A percentile compares a stretch with the other conserved stretches of the same genome.
Evolutionary conservation across 306 rosid genomes (phyloP).

Genomic region (Arachis hypogaea): DNA sequence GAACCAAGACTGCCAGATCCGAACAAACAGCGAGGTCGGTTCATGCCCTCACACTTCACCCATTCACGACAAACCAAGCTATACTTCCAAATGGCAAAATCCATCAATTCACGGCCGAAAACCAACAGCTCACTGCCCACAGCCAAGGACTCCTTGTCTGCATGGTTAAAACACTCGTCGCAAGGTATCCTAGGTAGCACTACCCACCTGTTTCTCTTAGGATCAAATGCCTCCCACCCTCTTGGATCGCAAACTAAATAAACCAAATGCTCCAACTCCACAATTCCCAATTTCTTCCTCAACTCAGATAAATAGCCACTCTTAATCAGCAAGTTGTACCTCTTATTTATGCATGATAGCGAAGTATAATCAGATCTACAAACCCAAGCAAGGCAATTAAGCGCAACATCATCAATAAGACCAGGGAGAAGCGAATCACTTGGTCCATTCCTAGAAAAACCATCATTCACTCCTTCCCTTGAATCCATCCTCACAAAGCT

Average conservation of each 20-base stretch:
- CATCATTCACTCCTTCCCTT: slow-evolving; percentile 59
- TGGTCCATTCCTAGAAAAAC: slow-evolving; percentile 54
- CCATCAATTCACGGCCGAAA: slow-evolving; percentile 72
- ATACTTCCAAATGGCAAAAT: slow-evolving; percentile 79
- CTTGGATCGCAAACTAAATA: slow-evolving; percentile 72
- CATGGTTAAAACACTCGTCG: slow-evolving; percentile 78
- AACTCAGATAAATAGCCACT: slow-evolving; percentile 59
- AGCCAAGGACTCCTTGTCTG: slow-evolving; percentile 84
- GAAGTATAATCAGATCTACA: slow-evolving; percentile 67
- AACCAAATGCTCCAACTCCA: slow-evolving; percentile 74
- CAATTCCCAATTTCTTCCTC: slow-evolving; percentile 61
- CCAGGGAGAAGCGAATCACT: slow-evolving; percentile 73
- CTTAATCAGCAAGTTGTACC: slow-evolving; percentile 57
- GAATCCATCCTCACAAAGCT: slow-evolving; percentile 25
- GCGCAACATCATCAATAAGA: slow-evolving; percentile 69
- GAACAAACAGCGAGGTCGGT: slow-evolving; percentile 74
- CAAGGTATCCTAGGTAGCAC: slow-evolving; percentile 74
- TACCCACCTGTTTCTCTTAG: slow-evolving; percentile 64
- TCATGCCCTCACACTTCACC: slow-evolving; percentile 68
- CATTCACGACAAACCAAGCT: slow-evolving; percentile 51
- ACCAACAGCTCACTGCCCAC: slow-evolving; percentile 72
- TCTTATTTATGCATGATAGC: slow-evolving; percentile 56
- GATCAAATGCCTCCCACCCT: slow-evolving; percentile 74
- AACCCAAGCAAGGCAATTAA: slow-evolving; percentile 66
- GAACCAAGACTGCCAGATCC: slow-evolving; percentile 76